Base-by-base conservation (phyloP, 768 basidiomycete genomes). In the Naganishia vaughanmartiniae region DNA sequence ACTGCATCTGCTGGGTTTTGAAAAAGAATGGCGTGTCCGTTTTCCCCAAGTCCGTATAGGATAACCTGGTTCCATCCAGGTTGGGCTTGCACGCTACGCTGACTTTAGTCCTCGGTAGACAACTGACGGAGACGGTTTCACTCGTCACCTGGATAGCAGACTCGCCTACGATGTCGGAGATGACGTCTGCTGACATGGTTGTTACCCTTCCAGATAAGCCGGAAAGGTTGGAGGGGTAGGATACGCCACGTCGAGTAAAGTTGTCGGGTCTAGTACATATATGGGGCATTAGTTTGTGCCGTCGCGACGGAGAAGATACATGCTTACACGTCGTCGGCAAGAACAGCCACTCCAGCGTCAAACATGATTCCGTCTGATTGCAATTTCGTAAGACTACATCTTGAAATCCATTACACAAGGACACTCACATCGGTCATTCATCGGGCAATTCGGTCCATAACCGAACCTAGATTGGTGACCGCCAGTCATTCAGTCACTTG, bases 321-420 rank as follows among this genome's bases (percentile, higher is more conserved):
- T 42, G 42, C 60, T 63, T 26, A 63, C 60, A 63, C 60, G 14
- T 63, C 60, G 39, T 63, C 46, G 9, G 60, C 6, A 10, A 63
- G 60, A 15, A 63, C 60, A 17, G 60, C 60, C 11, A 63, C 60
- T 63, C 60, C 60, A 45, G 42, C 60, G 24, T 63, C 60, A 17
- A 63, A 46, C 60, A 63, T 63, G 39, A 63, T 26, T 6, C 60
- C 60, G 24, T 63, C 60, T 63, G 17, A 5, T 7, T 19, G 57
- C 57, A 42, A 36, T 2, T 4, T 51, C 48, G 34, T 34, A 26
- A 34, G 54, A 17, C 15, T 31, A 10, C 28, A 3, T 55, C 3
- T 26, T 4, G 33, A 19, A 31, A 36, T 34, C 15, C 7, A 4
- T 4, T 15, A 33, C 19, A 15, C 12, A 10, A 31, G 33, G 26